Evolutionary conservation across 1,139 yeast genomes (phyloP).

Genomic region (Suhomyces kunorum): DNA sequence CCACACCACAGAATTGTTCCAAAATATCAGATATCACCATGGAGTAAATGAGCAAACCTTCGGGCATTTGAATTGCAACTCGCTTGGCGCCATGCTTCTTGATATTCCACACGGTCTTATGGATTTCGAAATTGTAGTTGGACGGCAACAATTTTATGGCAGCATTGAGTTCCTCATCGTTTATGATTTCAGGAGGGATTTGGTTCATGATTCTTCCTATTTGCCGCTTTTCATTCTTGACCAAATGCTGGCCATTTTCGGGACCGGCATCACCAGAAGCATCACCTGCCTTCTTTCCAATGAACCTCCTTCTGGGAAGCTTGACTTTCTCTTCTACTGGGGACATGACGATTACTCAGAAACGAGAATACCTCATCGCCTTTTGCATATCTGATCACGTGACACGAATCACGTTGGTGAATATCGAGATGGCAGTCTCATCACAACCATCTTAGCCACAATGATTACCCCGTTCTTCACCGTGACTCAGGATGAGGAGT

Average conservation of each 20-base stretch:
- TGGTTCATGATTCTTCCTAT: conserved; percentile 73
- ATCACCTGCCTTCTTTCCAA: conserved; percentile 29
- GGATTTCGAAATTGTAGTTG: conserved; percentile 93
- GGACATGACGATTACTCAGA: conserved; percentile 1
- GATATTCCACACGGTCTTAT: conserved; percentile 93
- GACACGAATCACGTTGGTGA: not conserved
- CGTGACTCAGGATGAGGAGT: conserved; percentile 75
- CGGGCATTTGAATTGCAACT: conserved; percentile 97
- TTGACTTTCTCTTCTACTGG: conserved; percentile 9
- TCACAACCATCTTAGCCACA: not conserved
- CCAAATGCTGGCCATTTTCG: conserved; percentile 17
- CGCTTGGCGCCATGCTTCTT: conserved; percentile 65
- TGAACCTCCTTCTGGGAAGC: conserved; percentile 33
- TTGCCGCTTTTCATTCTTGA: conserved; percentile 32
- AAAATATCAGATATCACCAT: conserved; percentile 84
- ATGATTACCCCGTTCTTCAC: conserved; percentile 90
- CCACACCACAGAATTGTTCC: conserved; percentile 86
- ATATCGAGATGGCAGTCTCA: not conserved
- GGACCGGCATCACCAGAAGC: conserved; percentile 12
- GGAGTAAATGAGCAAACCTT: conserved; percentile 86
- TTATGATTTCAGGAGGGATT: conserved; percentile 83
- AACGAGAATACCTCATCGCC: conserved; percentile 1
- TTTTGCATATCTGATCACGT: not conserved
- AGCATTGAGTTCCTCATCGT: conserved; percentile 76
- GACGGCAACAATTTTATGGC: conserved; percentile 82